Evolutionary conservation across 352 stramenopile species (phyloP).

Genomic region (Pythium diclinum): DNA sequence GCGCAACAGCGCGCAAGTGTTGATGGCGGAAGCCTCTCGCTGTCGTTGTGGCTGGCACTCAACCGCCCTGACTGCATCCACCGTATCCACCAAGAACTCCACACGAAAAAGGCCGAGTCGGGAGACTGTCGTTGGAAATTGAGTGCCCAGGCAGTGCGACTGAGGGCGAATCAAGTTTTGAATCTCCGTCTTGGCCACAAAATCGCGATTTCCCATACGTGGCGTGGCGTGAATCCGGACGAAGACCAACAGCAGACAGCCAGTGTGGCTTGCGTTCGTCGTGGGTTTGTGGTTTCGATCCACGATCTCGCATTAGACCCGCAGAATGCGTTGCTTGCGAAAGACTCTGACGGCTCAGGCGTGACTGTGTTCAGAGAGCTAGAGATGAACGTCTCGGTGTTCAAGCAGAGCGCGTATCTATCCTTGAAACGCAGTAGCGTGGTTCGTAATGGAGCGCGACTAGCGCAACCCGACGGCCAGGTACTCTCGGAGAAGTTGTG

Average conservation of each 20-base stretch:
- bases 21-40: neutral
- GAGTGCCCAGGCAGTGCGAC: neutral
- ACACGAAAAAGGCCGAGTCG: neutral
- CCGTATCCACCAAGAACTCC: conserved; percentile 1
- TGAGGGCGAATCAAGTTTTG: conserved; percentile 12
- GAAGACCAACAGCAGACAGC: neutral
- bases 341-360: neutral
- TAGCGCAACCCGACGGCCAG: conserved; percentile 1
- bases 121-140: neutral
- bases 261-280: conserved; percentile 13
- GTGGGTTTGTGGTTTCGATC: neutral
- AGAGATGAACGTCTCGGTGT: conserved; percentile 13
- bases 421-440: conserved; percentile 2
- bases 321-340: neutral
- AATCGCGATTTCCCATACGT: conserved; percentile 15
- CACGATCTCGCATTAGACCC: conserved; percentile 13
- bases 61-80: conserved; percentile 15
- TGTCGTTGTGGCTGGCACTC: conserved; percentile 17
- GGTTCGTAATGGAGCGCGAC: neutral
- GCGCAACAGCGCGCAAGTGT: neutral
- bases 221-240: conserved; percentile 9
- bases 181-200: conserved; percentile 11
- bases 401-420: conserved; percentile 21
- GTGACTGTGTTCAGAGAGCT: conserved; percentile 11
- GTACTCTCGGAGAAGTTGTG: conserved; percentile 24